Base-by-base conservation (phyloP, 2,329 filamentous ascomycete species). In the Emergomyces pasteurianus region DNA sequence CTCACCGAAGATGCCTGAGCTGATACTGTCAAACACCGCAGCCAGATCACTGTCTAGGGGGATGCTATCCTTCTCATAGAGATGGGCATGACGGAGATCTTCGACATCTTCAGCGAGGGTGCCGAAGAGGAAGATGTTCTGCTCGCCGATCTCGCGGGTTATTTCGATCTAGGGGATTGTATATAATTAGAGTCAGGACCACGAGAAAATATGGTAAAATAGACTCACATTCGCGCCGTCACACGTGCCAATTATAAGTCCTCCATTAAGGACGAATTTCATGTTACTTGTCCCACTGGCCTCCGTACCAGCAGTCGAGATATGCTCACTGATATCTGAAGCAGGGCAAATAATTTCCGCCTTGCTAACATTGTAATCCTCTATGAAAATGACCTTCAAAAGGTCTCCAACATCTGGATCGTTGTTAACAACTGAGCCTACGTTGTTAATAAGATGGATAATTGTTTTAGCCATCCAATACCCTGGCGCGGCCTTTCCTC, bases 401-500 rank as follows among this genome's bases (percentile, higher is more conserved):
- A 95, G 81, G 71, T 97, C 92, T 38, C 92, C 92, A 71, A 97
- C 86, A 40, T 97, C 94, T 50, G 85, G 80, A 70, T 99, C 94
- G 47, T 89, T 89, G 79, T 99, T 99, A 67, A 99, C 87, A 2
- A 97, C 89, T 18, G 85, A 78, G 3, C 90, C 91, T 31, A 97
- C 94, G 63, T 86, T 87, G 79, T 96, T 97, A 80, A 99, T 86
- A 61, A 99, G 83, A 72, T 97, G 92, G 68, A 99, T 99, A 67
- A 96, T 91, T 47, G 94, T 95, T 83, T 99, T 99, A 43, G 94
- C 94, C 94, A 97, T 99, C 94, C 94, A 99, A 80, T 99, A 99
- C 18, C 94, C 94, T 0, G 94, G 94, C 1, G 94, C 94, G 31
- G 94, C 94, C 78, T 99, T 99, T 69, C 94, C 94, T 71, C 94